A percentile compares a stretch with the other conserved stretches of the same genome.
These are phyloP conservation scores for Skeletonema menzelii DNA, from an alignment of 108 stramenopile species.

Conservation along the genomic window DNA sequence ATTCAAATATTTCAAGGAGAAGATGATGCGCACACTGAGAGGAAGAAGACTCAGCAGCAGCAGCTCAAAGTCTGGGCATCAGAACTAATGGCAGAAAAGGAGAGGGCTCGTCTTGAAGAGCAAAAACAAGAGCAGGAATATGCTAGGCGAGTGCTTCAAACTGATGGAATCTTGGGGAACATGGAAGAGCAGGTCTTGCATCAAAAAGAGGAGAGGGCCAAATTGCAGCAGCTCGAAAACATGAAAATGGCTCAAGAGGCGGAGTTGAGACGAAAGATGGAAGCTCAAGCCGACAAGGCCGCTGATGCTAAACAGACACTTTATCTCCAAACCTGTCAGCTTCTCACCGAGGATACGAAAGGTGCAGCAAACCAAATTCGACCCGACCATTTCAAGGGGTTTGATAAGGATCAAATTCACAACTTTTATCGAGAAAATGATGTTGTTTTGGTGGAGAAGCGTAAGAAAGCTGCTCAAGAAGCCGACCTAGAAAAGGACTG, in stretches of 20 bases:
- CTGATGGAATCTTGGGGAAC: conserved; percentile 23
- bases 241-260: conserved; percentile 33
- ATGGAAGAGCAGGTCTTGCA: conserved; percentile 11
- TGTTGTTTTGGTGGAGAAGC: conserved; percentile 28
- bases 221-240: conserved; percentile 34
- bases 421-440: conserved; percentile 40
- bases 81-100: conserved; percentile 31
- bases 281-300: conserved; percentile 25
- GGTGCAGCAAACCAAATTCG: conserved; percentile 24
- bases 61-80: conserved; percentile 41
- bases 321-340: conserved; percentile 24
- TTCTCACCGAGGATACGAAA: conserved; percentile 28
- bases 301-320: conserved; percentile 26
- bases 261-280: conserved; percentile 13
- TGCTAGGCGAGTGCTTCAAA: conserved; percentile 28
- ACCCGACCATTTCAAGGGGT: conserved; percentile 48
- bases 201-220: conserved; percentile 26
- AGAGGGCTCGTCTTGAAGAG: conserved; percentile 28
- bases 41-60: conserved; percentile 45
- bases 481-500: conserved; percentile 20
- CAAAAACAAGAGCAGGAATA: conserved; percentile 28
- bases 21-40: conserved; percentile 16
- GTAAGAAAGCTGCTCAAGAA: neutral
- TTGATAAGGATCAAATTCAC: conserved; percentile 18
- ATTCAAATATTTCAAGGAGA: conserved; percentile 42